phyloP scores from a whole-genome alignment of 2,329 filamentous ascomycete genomes.

The Phyllosticta citrichinensis region DNA sequence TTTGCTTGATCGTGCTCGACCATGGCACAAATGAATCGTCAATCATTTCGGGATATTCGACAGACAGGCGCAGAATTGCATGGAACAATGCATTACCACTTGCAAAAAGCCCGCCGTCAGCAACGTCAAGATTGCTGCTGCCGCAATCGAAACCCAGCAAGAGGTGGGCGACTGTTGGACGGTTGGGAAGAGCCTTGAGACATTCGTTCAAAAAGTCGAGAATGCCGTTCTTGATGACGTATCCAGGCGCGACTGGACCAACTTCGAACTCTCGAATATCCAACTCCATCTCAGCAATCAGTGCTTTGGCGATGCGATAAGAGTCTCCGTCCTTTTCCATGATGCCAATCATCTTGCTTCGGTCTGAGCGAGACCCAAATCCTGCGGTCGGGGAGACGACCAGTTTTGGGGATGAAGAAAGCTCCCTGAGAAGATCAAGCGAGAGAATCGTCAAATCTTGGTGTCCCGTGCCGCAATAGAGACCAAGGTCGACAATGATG shows the following conservation, averaged over 20 bases:
- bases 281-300: constrained; percentile 57
- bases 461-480: constrained; percentile 79
- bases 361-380: constrained; percentile 51
- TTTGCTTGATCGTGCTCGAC: constrained; percentile 33
- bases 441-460: constrained; percentile 70
- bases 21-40: constrained; percentile 26
- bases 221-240: constrained; percentile 73
- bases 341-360: constrained; percentile 81
- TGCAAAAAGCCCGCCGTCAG: constrained; percentile 60
- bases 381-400: constrained; percentile 58
- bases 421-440: constrained; percentile 71
- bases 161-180: constrained; percentile 81
- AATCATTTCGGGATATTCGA: constrained; percentile 53
- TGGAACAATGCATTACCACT: constrained; percentile 72
- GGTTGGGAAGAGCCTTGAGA: constrained; percentile 61
- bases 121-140: constrained; percentile 57
- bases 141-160: constrained; percentile 79
- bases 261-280: constrained; percentile 62
- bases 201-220: constrained; percentile 79
- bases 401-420: constrained; percentile 75
- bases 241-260: constrained; percentile 59
- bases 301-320: constrained; percentile 65
- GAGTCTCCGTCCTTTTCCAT: constrained; percentile 73
- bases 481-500: constrained; percentile 71
- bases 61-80: constrained; percentile 60